A percentile compares a stretch with the other conserved stretches of the same genome.
These are phyloP conservation scores for Pseudonitzschia pungens DNA, from an alignment of 108 stramenopile species.

Conservation along the genomic window DNA sequence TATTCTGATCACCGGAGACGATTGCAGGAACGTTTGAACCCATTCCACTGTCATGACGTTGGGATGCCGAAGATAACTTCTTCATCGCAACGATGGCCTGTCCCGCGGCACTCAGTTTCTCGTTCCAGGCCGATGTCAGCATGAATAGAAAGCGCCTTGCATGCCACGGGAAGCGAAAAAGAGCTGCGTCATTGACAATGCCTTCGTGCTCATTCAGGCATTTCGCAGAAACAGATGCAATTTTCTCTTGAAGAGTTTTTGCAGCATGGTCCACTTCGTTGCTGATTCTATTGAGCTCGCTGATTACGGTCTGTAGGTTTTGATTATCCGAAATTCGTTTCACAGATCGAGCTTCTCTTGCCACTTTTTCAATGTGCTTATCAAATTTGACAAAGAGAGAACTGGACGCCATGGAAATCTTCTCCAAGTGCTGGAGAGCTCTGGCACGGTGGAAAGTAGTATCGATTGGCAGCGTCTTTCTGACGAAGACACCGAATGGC, in stretches of 20 bases:
- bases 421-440: constrained; percentile 66
- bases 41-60: constrained; percentile 39
- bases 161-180: constrained; percentile 58
- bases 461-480: constrained; percentile 82
- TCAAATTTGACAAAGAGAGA: constrained; percentile 82
- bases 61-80: constrained; percentile 48
- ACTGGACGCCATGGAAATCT: constrained; percentile 77
- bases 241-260: constrained; percentile 82
- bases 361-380: constrained; percentile 85
- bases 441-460: constrained; percentile 65
- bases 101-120: constrained; percentile 78
- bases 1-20: constrained; percentile 54
- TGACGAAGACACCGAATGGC: constrained; percentile 85
- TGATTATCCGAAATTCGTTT: constrained; percentile 70
- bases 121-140: constrained; percentile 88
- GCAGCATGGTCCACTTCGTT: constrained; percentile 83
- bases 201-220: constrained; percentile 33
- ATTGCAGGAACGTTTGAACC: constrained; percentile 55
- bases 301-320: constrained; percentile 81
- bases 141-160: constrained; percentile 79
- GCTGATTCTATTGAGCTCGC: constrained; percentile 73
- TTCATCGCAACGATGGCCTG: constrained; percentile 88
- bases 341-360: constrained; percentile 75
- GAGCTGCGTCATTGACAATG: constrained; percentile 37
- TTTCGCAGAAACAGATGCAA: constrained; percentile 72